A percentile compares a stretch with the other conserved stretches of the same genome.
Evolutionary conservation across 2,329 filamentous ascomycete genomes (phyloP).

Genomic region (Graphilbum fragrans): DNA sequence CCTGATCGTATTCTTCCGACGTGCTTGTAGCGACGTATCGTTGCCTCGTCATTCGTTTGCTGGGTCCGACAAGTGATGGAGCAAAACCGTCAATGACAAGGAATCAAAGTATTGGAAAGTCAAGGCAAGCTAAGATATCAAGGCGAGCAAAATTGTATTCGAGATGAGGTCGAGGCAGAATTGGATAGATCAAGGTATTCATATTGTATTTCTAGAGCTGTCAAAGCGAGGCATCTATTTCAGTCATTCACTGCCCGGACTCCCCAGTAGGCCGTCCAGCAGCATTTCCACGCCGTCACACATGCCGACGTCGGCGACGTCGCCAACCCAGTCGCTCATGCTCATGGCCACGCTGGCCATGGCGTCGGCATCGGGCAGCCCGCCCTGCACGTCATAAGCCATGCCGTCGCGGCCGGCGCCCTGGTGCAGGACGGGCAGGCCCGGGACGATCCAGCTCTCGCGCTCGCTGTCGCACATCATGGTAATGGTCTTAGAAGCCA

Average conservation of each 20-base stretch:
- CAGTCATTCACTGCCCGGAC: neutral
- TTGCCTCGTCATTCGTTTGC: too few species aligned
- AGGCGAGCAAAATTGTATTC: too few species aligned
- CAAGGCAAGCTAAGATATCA: too few species aligned
- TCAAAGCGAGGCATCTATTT: too few species aligned
- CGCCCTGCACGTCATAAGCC: neutral
- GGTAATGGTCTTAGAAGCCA: slow-evolving; percentile 16
- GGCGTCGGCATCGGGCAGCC: neutral
- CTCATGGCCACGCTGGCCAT: neutral
- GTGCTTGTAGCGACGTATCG: too few species aligned
- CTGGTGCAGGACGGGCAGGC: neutral
- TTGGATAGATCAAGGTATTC: too few species aligned
- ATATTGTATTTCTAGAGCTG: too few species aligned
- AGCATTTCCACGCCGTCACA: neutral
- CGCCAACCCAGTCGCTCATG: neutral
- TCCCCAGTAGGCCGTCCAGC: neutral
- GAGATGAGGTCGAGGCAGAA: too few species aligned
- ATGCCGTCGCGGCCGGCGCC: neutral
- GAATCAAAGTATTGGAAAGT: too few species aligned
- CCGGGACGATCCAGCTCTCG: neutral
- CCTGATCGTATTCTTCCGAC: too few species aligned
- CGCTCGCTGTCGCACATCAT: slow-evolving; percentile 10
- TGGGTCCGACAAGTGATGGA: too few species aligned
- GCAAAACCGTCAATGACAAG: too few species aligned
- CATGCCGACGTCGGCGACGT: neutral